A percentile compares a stretch with the other conserved stretches of the same genome.
Conservation (phyloP, 768 basidiomycete species). For the Fibroporia radiculosa region DNA sequence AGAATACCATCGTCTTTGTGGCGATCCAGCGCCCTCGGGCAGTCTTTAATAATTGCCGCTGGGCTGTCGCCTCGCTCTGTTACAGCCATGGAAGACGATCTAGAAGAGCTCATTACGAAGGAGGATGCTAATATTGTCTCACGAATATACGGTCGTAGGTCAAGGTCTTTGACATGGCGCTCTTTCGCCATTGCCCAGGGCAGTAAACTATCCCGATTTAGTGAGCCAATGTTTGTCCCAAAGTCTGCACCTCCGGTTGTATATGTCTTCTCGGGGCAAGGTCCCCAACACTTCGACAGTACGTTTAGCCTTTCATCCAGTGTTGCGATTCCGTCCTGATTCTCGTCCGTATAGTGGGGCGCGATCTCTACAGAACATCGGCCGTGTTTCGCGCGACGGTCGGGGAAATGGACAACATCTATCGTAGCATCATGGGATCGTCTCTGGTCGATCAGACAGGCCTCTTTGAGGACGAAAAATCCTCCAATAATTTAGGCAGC, state of each 20-base stretch:
- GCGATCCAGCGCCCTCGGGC: background rate
- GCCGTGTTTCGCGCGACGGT: constrained; percentile 31
- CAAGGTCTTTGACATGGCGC: constrained; percentile 9
- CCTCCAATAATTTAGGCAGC: constrained; percentile 6
- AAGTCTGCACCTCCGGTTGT: constrained; percentile 18
- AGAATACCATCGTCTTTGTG: background rate
- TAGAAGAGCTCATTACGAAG: background rate
- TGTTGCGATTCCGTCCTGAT: background rate
- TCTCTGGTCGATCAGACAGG: constrained; percentile 31
- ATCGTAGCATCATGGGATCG: constrained; percentile 22
- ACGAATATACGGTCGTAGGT: constrained; percentile 4
- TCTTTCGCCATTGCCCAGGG: constrained; percentile 6
- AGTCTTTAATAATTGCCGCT: constrained; percentile 4
- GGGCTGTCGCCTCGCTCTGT: constrained; percentile 9
- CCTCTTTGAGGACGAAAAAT: constrained; percentile 23
- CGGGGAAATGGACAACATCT: constrained; percentile 29
- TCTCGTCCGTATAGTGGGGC: constrained; percentile 24
- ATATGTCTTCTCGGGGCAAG: constrained; percentile 34
- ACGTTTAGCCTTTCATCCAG: constrained; percentile 9
- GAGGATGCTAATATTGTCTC: background rate
- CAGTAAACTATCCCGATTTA: background rate
- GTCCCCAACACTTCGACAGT: constrained; percentile 32
- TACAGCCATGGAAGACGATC: background rate
- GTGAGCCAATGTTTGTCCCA: background rate
- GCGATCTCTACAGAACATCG: constrained; percentile 27